Conservation (phyloP, 805 yeast genomes). For the Blastobotrys robertii region DNA sequence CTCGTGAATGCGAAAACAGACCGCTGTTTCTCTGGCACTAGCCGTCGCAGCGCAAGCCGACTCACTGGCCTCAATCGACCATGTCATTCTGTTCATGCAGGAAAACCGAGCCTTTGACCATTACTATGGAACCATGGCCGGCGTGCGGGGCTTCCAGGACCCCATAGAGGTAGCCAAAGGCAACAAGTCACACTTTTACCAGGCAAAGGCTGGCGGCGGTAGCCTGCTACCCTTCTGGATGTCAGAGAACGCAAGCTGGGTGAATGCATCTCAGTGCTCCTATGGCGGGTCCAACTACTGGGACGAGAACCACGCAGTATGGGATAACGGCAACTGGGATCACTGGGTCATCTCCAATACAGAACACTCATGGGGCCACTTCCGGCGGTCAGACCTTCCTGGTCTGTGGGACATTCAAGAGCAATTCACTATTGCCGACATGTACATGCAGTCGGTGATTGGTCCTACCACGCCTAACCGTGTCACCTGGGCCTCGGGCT, state of each 20-base stretch:
- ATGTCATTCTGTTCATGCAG: conserved; percentile 21
- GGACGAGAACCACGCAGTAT: conserved; percentile 18
- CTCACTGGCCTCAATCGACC: conserved; percentile 6
- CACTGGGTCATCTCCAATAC: conserved; percentile 21
- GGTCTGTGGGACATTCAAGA: conserved; percentile 19
- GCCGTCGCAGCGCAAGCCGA: no score
- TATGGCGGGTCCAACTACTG: conserved; percentile 21
- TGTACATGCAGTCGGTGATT: conserved; percentile 20
- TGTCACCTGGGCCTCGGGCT: conserved; percentile 20
- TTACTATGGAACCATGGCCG: conserved; percentile 22
- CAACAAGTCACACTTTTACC: no score
- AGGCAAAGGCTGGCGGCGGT: no score
- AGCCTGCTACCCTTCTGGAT: no score
- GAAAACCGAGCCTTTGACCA: conserved; percentile 23
- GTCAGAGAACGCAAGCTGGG: no score
- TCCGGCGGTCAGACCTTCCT: conserved; percentile 17
- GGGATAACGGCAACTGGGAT: conserved; percentile 18
- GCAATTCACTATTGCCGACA: conserved; percentile 21
- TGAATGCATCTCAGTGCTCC: conserved; percentile 12
- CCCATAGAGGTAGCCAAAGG: conserved; percentile 8
- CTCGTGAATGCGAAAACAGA: no score
- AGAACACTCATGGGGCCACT: conserved; percentile 18
- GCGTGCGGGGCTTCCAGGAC: conserved; percentile 22
- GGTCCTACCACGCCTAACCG: conserved; percentile 21
- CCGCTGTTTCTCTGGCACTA: no score